Percentiles rank a stretch among this genome's conserved stretches.
Evolutionary conservation across 1,139 yeast genomes (phyloP).

Genomic region (Candida pseudocylindracea): DNA sequence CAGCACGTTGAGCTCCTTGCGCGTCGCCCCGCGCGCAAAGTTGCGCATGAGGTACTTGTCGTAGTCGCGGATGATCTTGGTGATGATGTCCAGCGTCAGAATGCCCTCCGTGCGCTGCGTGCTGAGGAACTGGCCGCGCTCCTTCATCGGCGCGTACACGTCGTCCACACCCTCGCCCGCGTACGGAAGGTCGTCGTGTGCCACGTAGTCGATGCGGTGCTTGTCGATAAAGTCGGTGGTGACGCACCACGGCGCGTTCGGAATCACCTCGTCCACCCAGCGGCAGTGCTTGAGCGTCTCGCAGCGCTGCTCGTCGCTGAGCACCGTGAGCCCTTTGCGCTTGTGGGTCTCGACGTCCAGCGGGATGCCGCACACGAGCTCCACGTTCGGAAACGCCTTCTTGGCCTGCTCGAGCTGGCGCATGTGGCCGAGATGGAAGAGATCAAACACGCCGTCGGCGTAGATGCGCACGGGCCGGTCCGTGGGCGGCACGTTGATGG

Average conservation of each 20-base stretch:
- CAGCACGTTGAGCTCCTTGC: constrained; percentile 87
- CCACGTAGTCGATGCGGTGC: constrained; percentile 85
- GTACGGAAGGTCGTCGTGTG: constrained; percentile 93
- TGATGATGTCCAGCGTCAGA: constrained; percentile 87
- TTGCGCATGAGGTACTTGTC: constrained; percentile 93
- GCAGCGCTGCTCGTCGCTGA: constrained; percentile 68
- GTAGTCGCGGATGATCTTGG: constrained; percentile 84
- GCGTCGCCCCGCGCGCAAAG: constrained; percentile 91
- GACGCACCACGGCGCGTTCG: constrained; percentile 91
- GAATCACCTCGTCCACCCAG: constrained; percentile 95
- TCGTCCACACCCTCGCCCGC: constrained; percentile 77
- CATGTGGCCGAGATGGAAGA: constrained; percentile 95
- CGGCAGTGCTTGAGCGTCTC: constrained; percentile 78
- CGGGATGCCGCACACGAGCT: constrained; percentile 80
- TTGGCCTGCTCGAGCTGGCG: constrained; percentile 92
- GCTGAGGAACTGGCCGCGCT: constrained; percentile 72
- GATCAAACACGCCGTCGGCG: constrained; percentile 95
- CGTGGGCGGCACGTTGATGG: constrained; percentile 60
- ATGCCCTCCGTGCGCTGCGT: constrained; percentile 96
- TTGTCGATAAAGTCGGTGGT: constrained; percentile 57
- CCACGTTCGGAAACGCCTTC: constrained; percentile 70
- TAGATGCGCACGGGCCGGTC: constrained; percentile 79
- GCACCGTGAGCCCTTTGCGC: constrained; percentile 80
- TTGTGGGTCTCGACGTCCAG: constrained; percentile 80
- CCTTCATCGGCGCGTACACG: constrained; percentile 80